Percentiles rank a stretch among this genome's conserved stretches.
Conservation (phyloP, 345 rosid species). For the Corchorus olitorius region DNA sequence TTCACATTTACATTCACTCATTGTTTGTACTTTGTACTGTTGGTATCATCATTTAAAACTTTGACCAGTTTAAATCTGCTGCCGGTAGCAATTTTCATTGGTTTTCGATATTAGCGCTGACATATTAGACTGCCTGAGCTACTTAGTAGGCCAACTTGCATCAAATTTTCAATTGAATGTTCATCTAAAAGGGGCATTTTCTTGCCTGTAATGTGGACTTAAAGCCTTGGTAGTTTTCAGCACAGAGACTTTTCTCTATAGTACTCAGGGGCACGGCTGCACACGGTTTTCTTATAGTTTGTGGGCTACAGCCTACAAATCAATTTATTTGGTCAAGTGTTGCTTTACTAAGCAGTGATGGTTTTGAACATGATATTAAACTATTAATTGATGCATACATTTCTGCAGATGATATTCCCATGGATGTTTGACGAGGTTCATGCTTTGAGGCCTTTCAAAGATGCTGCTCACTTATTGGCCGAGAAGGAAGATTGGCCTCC, state of each 20-base stretch:
- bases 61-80: not conserved
- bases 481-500: constrained; percentile 87
- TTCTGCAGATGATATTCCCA: constrained; percentile 66
- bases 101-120: constrained; percentile 1
- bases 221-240: not conserved
- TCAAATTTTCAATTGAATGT: not conserved
- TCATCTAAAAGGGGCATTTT: constrained; percentile 1
- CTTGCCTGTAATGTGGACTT: not conserved
- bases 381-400: not conserved
- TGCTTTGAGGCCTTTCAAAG: constrained; percentile 69
- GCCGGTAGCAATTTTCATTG: not conserved
- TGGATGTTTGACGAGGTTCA: constrained; percentile 96
- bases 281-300: not conserved
- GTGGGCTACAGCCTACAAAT: not conserved
- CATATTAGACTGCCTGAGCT: not conserved
- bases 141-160: not conserved
- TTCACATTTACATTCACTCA: not conserved
- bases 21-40: not conserved
- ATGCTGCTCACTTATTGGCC: constrained; percentile 63
- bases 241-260: not conserved
- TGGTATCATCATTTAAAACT: not conserved
- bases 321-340: not conserved
- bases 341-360: too few relatives aligned
- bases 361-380: too few relatives aligned
- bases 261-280: not conserved